phyloP scores from a whole-genome alignment of 768 basidiomycete genomes.

The Russula sp. region DNA sequence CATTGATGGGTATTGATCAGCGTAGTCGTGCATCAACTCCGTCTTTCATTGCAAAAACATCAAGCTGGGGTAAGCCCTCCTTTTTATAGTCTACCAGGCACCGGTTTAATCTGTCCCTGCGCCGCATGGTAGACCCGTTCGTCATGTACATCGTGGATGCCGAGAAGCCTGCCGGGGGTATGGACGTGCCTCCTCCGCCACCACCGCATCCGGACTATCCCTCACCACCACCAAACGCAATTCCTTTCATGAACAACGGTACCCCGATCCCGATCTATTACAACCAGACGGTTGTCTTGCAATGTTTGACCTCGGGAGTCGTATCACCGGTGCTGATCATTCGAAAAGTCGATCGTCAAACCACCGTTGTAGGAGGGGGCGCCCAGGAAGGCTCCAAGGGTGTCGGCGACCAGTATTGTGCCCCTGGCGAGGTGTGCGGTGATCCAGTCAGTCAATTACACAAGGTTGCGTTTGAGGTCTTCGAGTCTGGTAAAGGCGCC shows the following conservation, averaged over 20 bases:
- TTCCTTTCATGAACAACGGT: slow-evolving; percentile 76
- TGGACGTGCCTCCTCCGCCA: slow-evolving; percentile 72
- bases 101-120: slow-evolving; percentile 18
- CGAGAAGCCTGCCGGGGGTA: slow-evolving; percentile 70
- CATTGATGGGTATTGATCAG: slow-evolving; percentile 75
- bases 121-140: slow-evolving; percentile 61
- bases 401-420: slow-evolving; percentile 76
- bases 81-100: slow-evolving; percentile 19
- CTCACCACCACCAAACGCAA: slow-evolving; percentile 85
- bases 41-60: slow-evolving; percentile 85
- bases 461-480: slow-evolving; percentile 93
- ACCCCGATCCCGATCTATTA: slow-evolving; percentile 90
- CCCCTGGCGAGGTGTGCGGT: slow-evolving; percentile 81
- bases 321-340: slow-evolving; percentile 92
- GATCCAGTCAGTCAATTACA: slow-evolving; percentile 95
- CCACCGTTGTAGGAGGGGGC: slow-evolving; percentile 87
- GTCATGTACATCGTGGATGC: slow-evolving; percentile 98
- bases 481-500: slow-evolving; percentile 59
- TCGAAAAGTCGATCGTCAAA: slow-evolving; percentile 88
- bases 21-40: slow-evolving; percentile 66
- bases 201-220: slow-evolving; percentile 88
- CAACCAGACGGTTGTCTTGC: slow-evolving; percentile 92
- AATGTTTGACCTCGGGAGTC: slow-evolving; percentile 90
- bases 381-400: slow-evolving; percentile 82
- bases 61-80: slow-evolving; percentile 69